Conservation (phyloP, 129 eudicot genomes). For the Logfia minima region DNA sequence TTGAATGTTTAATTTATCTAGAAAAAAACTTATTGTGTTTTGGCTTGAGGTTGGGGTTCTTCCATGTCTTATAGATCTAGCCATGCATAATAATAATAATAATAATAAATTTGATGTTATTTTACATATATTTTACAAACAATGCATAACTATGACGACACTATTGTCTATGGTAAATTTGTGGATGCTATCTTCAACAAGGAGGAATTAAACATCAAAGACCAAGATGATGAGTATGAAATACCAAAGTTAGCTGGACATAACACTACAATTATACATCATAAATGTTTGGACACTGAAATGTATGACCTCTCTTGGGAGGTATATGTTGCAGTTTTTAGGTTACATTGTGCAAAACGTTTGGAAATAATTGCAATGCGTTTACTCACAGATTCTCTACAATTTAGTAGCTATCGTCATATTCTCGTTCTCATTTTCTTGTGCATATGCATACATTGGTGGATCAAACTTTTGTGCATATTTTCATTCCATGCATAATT, state of each 20-base stretch:
- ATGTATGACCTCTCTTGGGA: conserved; percentile 61
- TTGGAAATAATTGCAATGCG: conserved; percentile 79
- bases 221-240: conserved; percentile 43
- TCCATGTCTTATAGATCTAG: neutral
- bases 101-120: neutral
- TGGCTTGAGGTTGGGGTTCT: no score
- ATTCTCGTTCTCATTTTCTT: conserved; percentile 1
- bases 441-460: neutral
- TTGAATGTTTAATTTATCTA: neutral
- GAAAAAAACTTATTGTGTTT: neutral
- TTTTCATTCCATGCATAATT: conserved; percentile 1
- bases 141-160: conserved; percentile 82
- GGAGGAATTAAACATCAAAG: conserved; percentile 55
- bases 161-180: conserved; percentile 68
- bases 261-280: conserved; percentile 48
- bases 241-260: conserved; percentile 45
- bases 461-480: neutral
- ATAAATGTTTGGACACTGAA: conserved; percentile 60
- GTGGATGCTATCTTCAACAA: conserved; percentile 73
- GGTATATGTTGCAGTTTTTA: conserved; percentile 56
- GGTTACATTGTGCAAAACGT: conserved; percentile 76
- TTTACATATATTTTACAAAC: conserved; percentile 62
- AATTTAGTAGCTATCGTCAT: conserved; percentile 49
- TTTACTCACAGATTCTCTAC: conserved; percentile 55
- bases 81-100: conserved; percentile 7